Percentiles rank a stretch among this genome's conserved stretches.
Evolutionary conservation across 306 rosid genomes (phyloP).

Genomic region (Quercus aquifolioides): DNA sequence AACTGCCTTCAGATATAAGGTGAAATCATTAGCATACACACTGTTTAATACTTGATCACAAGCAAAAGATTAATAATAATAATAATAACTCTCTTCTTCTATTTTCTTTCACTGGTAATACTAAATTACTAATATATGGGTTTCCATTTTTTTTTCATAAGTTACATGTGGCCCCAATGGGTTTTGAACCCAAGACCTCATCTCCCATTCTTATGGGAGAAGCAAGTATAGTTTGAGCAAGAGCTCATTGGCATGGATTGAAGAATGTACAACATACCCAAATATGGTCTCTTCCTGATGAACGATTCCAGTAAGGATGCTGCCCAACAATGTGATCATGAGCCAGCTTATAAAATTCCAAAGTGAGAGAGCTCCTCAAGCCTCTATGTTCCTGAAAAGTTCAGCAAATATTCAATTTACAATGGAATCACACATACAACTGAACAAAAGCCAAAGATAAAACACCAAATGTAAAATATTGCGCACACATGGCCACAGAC

Average conservation of each 20-base stretch:
- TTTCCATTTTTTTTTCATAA: too few species aligned
- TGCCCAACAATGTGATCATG: slow-evolving; percentile 68
- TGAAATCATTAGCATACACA: slow-evolving; percentile 33
- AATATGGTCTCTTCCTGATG: slow-evolving; percentile 92
- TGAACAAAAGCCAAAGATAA: background rate
- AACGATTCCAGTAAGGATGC: slow-evolving; percentile 81
- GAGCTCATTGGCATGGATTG: background rate
- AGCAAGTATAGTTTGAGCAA: too few species aligned
- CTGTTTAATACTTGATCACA: background rate
- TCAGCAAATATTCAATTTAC: slow-evolving; percentile 3
- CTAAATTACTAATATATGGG: too few species aligned
- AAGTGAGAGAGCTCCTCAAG: slow-evolving; percentile 91
- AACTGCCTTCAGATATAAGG: slow-evolving; percentile 67
- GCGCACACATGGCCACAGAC: background rate
- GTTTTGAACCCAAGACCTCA: too few species aligned
- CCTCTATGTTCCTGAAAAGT: slow-evolving; percentile 69
- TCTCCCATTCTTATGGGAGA: too few species aligned
- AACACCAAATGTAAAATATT: background rate
- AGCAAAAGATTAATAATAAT: background rate
- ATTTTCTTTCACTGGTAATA: slow-evolving; percentile 13
- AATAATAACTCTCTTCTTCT: background rate
- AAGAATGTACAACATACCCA: slow-evolving; percentile 59
- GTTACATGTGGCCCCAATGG: too few species aligned
- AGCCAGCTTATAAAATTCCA: slow-evolving; percentile 78
- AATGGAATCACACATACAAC: slow-evolving; percentile 17